Conservation (phyloP, 768 basidiomycete species). For the Mycena maculata region DNA sequence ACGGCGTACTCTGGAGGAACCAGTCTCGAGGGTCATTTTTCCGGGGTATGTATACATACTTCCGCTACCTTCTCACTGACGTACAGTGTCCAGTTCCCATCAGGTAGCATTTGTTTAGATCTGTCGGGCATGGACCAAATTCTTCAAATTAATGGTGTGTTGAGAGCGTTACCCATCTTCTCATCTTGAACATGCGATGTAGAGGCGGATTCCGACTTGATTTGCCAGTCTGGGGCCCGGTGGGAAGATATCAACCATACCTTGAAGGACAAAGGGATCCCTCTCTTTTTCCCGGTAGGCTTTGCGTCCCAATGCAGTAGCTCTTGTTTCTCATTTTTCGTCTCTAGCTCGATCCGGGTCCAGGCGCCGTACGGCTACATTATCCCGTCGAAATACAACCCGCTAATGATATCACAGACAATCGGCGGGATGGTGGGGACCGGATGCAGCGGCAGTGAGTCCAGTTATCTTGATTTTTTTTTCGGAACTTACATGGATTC, state of each 20-base stretch:
- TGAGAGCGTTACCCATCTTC: slow-evolving; percentile 36
- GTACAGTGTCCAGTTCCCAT: slow-evolving; percentile 43
- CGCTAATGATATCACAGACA: slow-evolving; percentile 54
- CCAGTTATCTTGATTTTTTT: slow-evolving; percentile 6
- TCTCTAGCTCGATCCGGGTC: slow-evolving; percentile 74
- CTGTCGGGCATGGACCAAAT: slow-evolving; percentile 76
- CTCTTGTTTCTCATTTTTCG: not conserved
- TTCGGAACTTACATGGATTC: not conserved
- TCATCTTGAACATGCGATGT: not conserved
- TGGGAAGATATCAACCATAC: slow-evolving; percentile 85
- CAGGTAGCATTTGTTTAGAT: slow-evolving; percentile 76
- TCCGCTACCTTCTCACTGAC: not conserved
- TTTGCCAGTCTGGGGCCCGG: slow-evolving; percentile 79
- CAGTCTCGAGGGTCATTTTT: slow-evolving; percentile 88
- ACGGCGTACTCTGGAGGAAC: slow-evolving; percentile 89
- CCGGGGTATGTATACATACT: slow-evolving; percentile 62
- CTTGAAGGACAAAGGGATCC: slow-evolving; percentile 75
- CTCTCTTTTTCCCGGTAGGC: slow-evolving; percentile 88
- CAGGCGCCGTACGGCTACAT: slow-evolving; percentile 65
- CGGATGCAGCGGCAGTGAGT: slow-evolving; percentile 85
- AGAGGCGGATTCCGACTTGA: slow-evolving; percentile 81
- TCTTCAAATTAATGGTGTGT: slow-evolving; percentile 63
- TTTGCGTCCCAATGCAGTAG: not conserved
- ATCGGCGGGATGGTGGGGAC: slow-evolving; percentile 93
- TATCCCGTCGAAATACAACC: not conserved